Conservation (phyloP, 2,329 filamentous ascomycete species). For the Pseudocercospora fuligena region DNA sequence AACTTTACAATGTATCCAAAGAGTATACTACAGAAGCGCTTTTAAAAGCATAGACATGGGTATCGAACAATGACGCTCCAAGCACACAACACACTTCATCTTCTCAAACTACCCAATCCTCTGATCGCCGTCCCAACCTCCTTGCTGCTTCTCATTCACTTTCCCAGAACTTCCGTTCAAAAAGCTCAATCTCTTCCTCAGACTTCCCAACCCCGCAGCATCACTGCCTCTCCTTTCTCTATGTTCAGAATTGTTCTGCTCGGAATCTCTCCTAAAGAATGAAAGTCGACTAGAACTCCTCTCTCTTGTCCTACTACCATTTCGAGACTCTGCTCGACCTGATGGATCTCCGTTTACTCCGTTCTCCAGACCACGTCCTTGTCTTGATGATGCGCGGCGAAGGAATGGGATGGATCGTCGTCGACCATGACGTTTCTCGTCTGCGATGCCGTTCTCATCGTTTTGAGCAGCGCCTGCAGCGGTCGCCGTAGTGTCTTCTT, state of each 20-base stretch:
- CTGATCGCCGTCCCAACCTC: background rate
- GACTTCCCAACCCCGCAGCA: conserved; percentile 32
- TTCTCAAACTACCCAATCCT: background rate
- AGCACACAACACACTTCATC: background rate
- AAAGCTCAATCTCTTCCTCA: conserved; percentile 79
- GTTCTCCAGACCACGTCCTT: conserved; percentile 19
- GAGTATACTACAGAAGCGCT: background rate
- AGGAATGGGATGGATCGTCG: conserved; percentile 33
- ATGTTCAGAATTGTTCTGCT: background rate
- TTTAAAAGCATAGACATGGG: background rate
- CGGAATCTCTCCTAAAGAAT: conserved; percentile 29
- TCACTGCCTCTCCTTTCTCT: conserved; percentile 9
- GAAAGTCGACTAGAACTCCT: conserved; percentile 34
- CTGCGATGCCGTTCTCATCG: conserved; percentile 11
- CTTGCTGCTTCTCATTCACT: background rate
- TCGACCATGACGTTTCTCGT: conserved; percentile 17
- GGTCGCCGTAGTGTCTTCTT: conserved; percentile 13
- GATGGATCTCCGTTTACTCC: conserved; percentile 23
- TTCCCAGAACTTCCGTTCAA: conserved; percentile 70
- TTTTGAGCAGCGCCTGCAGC: conserved; percentile 17
- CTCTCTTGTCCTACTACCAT: conserved; percentile 29
- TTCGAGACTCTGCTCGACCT: conserved; percentile 33
- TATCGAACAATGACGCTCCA: background rate
- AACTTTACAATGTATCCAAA: background rate
- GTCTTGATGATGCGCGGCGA: conserved; percentile 41